phyloP scores from a whole-genome alignment of 305 asterid species.

The Solanum chacoense region DNA sequence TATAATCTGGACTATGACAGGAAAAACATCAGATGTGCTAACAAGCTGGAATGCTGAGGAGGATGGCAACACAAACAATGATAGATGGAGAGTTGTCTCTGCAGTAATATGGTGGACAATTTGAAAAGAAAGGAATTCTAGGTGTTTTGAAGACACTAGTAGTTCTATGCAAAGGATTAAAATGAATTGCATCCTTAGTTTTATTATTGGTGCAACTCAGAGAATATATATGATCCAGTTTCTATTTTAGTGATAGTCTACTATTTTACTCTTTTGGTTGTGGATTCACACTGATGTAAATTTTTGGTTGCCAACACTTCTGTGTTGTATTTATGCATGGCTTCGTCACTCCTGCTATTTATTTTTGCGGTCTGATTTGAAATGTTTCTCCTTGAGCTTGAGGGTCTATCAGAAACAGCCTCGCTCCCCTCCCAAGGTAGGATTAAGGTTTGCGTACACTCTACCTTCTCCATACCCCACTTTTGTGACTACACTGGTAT shows the following conservation, averaged over 20 bases:
- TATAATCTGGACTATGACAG: neutral
- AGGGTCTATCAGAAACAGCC: neutral
- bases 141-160: neutral
- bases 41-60: neutral
- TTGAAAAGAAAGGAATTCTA: neutral
- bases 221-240: neutral
- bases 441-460: neutral
- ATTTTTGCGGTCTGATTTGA: neutral
- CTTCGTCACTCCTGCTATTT: neutral
- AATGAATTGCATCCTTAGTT: neutral
- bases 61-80: neutral
- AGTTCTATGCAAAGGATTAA: neutral
- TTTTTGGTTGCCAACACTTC: neutral
- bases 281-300: neutral
- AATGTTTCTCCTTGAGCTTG: neutral
- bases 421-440: neutral
- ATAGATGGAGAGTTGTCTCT: neutral
- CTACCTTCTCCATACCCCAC: neutral
- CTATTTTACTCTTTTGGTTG: neutral
- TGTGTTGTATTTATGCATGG: neutral
- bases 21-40: neutral
- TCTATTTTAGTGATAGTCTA: neutral
- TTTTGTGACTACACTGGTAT: neutral
- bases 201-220: neutral
- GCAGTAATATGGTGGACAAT: neutral